A percentile compares a stretch with the other conserved stretches of the same genome.
phyloP scores from a whole-genome alignment of 305 asterid species.

The Stenogyne calaminthoides region DNA sequence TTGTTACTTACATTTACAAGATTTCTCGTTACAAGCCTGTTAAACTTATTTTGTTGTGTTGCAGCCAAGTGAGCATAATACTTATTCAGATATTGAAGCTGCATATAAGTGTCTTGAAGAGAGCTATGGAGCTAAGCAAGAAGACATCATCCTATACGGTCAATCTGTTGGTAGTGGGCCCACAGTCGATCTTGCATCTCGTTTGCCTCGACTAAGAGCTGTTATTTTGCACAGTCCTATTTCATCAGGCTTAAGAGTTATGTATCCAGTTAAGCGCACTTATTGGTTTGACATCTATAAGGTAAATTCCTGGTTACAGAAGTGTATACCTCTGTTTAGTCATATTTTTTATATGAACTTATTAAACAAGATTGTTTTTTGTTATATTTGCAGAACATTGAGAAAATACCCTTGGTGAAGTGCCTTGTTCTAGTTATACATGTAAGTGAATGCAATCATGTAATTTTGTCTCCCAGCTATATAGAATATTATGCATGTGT shows the following conservation, averaged over 20 bases:
- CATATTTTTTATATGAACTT: constrained; percentile 2
- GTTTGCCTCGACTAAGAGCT: constrained; percentile 81
- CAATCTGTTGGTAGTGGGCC: constrained; percentile 99
- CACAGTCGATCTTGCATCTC: constrained; percentile 87
- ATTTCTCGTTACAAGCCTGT: constrained; percentile 15
- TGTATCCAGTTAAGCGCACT: constrained; percentile 95
- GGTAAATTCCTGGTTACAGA: constrained; percentile 41
- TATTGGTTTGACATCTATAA: constrained; percentile 98
- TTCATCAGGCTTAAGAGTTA: constrained; percentile 87
- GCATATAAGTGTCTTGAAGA: constrained; percentile 93
- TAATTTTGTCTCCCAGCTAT: background rate
- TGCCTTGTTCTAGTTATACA: constrained; percentile 93
- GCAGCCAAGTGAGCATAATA: constrained; percentile 98
- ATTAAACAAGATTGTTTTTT: constrained; percentile 20
- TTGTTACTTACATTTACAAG: constrained; percentile 17
- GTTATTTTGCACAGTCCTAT: constrained; percentile 95
- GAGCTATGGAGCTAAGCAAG: constrained; percentile 90
- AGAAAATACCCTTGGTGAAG: constrained; percentile 86
- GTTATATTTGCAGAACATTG: constrained; percentile 75
- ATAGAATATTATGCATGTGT: constrained; percentile 5
- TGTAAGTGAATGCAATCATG: constrained; percentile 48
- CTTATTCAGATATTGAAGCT: constrained; percentile 95
- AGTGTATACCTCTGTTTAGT: background rate
- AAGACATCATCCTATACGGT: constrained; percentile 87
- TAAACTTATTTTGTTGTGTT: constrained; percentile 34